Evolutionary conservation across 2,329 filamentous ascomycete genomes (phyloP), one percentile per base, ranked within the genome.

Genomic region (Colletotrichum karsti): DNA sequence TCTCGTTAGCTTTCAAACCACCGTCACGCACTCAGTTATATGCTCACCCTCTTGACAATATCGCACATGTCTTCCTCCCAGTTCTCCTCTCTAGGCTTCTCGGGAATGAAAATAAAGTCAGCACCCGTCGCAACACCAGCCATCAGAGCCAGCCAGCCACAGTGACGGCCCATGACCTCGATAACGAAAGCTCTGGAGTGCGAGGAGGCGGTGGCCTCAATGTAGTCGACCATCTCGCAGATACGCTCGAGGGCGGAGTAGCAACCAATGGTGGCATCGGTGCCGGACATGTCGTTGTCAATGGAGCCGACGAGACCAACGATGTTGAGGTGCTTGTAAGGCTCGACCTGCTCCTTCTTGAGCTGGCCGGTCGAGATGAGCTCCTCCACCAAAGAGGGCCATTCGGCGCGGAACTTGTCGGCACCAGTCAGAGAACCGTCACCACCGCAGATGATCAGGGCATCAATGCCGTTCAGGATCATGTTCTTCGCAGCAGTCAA

Each of bases 151-250:
- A 99, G 86, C 96, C 96, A 99, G 70, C 96, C 96, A 79, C 96
- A 99, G 82, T 99, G 95, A 67, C 96, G 89, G 55, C 96, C 96
- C 96, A 99, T 99, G 75, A 99, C 96, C 80, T 98, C 96, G 70
- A 99, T 93, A 64, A 99, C 95, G 80, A 99, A 99, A 41, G 96
- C 96, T 74, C 96, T 88, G 72, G 97, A 97, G 81, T 99, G 96
- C 28, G 95, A 98, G 39, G 91, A 92, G 58, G 95, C 95, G 0
- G 96, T 98, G 20, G 95, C 95, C 81, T 99, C 95, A 74, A 99
- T 97, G 77, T 94, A 95, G 83, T 99, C 96, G 66, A 99, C 93
- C 77, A 95, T 93, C 78, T 98, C 93, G 82, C 95, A 98, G 74
- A 99, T 97, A 67, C 95, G 91, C 53, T 92, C 90, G 63, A 99